A percentile compares a stretch with the other conserved stretches of the same genome.
These are phyloP conservation scores for Fusarium dlaminii DNA, from an alignment of 2,329 filamentous ascomycete genomes.

Conservation along the genomic window DNA sequence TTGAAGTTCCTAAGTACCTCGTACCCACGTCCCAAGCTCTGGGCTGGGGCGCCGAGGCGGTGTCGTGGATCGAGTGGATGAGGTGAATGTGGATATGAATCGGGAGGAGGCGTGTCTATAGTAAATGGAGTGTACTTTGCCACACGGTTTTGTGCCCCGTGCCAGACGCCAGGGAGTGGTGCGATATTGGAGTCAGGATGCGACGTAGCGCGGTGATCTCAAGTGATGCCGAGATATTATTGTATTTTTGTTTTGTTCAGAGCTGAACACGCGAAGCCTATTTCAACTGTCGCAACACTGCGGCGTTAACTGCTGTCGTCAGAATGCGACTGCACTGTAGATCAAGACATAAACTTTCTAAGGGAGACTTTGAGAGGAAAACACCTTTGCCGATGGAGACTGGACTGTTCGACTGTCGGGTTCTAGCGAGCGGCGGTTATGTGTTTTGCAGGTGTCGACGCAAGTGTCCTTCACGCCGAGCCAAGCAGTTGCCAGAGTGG, in stretches of 20 bases:
- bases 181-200: constrained; percentile 22
- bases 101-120: constrained; percentile 34
- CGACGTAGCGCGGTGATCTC: constrained; percentile 30
- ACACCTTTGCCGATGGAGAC: constrained; percentile 6
- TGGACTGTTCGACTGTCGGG: background rate
- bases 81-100: constrained; percentile 31
- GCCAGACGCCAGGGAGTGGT: constrained; percentile 30
- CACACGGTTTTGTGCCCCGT: constrained; percentile 34
- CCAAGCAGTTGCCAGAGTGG: constrained; percentile 28
- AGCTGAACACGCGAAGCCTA: constrained; percentile 8
- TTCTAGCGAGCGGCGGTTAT: constrained; percentile 25
- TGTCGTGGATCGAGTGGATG: constrained; percentile 43
- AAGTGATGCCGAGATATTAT: constrained; percentile 33
- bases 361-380: background rate
- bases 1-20: constrained; percentile 33
- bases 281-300: background rate
- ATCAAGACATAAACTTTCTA: background rate
- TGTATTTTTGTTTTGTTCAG: constrained; percentile 25
- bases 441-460: constrained; percentile 28
- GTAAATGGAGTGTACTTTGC: constrained; percentile 19
- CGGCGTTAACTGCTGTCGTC: background rate
- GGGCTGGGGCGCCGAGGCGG: constrained; percentile 42
- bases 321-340: background rate
- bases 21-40: constrained; percentile 39
- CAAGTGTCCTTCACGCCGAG: constrained; percentile 14